A percentile compares a stretch with the other conserved stretches of the same genome.
phyloP scores from a whole-genome alignment of 345 rosid genomes.

The Salix exigua region DNA sequence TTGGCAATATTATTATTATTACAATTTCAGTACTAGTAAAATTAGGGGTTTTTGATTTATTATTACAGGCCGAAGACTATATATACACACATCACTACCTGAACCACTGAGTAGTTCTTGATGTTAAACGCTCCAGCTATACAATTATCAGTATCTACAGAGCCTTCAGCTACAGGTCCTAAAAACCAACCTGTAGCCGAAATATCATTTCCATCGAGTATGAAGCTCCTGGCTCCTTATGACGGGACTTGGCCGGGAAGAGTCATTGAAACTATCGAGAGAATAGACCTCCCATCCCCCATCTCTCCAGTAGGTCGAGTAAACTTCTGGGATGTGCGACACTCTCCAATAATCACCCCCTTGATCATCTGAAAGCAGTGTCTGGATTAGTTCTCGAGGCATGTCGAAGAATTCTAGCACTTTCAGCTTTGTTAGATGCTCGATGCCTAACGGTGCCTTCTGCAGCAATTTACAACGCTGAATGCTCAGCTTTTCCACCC shows the following conservation, averaged over 20 bases:
- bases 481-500: constrained; percentile 24
- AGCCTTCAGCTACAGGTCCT: not conserved
- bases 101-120: no score
- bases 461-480: constrained; percentile 25
- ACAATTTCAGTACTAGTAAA: no score
- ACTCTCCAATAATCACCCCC: constrained; percentile 12
- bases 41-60: no score
- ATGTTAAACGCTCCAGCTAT: not conserved
- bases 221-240: constrained; percentile 15
- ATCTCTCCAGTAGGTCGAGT: constrained; percentile 27
- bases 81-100: no score
- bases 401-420: constrained; percentile 30
- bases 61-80: no score
- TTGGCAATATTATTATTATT: no score
- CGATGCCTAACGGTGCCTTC: constrained; percentile 29
- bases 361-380: not conserved
- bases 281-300: constrained; percentile 33
- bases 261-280: constrained; percentile 3
- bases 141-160: not conserved
- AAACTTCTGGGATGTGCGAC: constrained; percentile 12
- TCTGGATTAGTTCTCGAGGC: constrained; percentile 31
- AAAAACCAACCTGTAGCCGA: not conserved
- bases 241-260: constrained; percentile 1
- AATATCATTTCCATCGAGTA: constrained; percentile 18
- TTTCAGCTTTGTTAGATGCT: constrained; percentile 26